phyloP scores from a whole-genome alignment of 1,139 yeast species.

The Magnusiomyces tetraspermus region DNA sequence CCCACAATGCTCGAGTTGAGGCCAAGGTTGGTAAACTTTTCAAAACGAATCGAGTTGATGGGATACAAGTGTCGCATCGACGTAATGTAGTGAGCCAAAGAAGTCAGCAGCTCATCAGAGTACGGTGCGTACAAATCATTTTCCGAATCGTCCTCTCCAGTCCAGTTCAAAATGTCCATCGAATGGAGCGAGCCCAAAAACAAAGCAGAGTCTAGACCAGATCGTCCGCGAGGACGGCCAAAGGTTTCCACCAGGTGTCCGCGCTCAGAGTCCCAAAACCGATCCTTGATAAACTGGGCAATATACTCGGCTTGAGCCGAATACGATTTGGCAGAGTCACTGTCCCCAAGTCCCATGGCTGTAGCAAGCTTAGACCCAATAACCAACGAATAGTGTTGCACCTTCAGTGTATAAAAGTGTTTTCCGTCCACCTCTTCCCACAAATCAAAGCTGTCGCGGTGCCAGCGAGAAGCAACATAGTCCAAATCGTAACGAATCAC shows the following conservation, averaged over 20 bases:
- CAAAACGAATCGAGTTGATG: conserved; percentile 46
- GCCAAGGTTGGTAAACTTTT: conserved; percentile 24
- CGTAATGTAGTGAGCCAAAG: conserved; percentile 31
- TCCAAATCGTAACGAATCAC: conserved; percentile 63
- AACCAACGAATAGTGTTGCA: conserved; percentile 60
- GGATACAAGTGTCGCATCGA: conserved; percentile 72
- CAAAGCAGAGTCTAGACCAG: conserved; percentile 75
- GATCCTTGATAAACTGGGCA: conserved; percentile 31
- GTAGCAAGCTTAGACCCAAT: conserved; percentile 46
- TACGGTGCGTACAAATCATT: conserved; percentile 27
- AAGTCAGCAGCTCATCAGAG: conserved; percentile 26
- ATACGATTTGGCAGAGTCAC: conserved; percentile 28
- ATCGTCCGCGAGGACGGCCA: conserved; percentile 37
- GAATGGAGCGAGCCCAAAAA: conserved; percentile 48
- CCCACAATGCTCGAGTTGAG: conserved; percentile 34
- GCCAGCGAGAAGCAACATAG: conserved; percentile 60
- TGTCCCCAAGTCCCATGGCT: conserved; percentile 31
- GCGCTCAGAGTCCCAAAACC: conserved; percentile 29
- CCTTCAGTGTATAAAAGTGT: conserved; percentile 72
- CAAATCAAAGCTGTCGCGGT: conserved; percentile 59
- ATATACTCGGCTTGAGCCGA: conserved; percentile 29
- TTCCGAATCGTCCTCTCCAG: conserved; percentile 30
- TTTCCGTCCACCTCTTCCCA: conserved; percentile 82
- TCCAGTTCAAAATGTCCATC: conserved; percentile 46
- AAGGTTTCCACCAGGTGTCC: conserved; percentile 69